Evolutionary conservation across 441 rosid species (phyloP), one percentile per base, ranked within the genome.

Genomic region (Bocquillonia castaneifolia): DNA sequence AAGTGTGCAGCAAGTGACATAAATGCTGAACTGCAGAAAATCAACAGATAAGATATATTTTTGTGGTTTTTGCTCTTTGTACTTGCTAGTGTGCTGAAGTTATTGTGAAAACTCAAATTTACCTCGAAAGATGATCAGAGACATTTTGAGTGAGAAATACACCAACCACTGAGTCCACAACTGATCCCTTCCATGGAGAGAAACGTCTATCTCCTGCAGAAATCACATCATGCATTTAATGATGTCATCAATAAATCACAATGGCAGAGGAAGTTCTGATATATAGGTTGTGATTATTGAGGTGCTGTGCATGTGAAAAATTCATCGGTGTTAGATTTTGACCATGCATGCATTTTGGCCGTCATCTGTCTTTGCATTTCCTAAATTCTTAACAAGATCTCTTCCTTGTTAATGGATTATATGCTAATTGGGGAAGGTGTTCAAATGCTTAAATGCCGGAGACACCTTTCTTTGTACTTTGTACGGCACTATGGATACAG

Each of bases 121-220:
- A 95, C 99, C 99, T 95, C 64, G 99, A 95, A 57, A 95, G 98
- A 71, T 95, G 98, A 80, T 94, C 99, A 10, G 99, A 80, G 53
- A 94, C 99, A 73, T 94, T 94, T 68, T 94, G 99, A 28, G 99
- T 95, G 34, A 95, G 92, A 82, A 92, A 95, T 31, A 95, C 99
- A 69, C 99, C 99, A 66, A 95, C 78, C 42, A 95, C 95, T 0
- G 99, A 95, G 81, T 95, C 99, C 68, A 95, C 87, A 54, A 95
- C 96, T 0, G 99, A 94, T 74, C 99, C 99, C 80, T 94, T 94
- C 99, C 99, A 94, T 66, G 77, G 84, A 6, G 99, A 88, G 84
- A 95, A 95, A 59, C 91, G 93, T 65, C 99, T 85, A 71, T 95
- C 98, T 70, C 99, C 99, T 95, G 89, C 69, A 67, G 36, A 75